Evolutionary conservation across 2,329 filamentous ascomycete genomes (phyloP).

Genomic region (Elsinoe perseae): DNA sequence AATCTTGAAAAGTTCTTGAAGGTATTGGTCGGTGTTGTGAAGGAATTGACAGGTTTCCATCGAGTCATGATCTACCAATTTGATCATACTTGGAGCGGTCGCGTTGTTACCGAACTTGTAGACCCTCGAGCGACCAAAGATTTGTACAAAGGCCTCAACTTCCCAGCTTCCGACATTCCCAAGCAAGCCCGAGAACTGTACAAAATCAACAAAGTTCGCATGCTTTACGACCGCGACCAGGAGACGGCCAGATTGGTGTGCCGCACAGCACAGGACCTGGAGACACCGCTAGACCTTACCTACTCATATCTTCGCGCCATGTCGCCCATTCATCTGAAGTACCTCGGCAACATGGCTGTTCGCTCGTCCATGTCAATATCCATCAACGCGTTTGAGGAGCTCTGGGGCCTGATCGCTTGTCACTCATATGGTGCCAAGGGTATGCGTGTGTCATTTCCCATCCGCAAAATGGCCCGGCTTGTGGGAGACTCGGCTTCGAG

Average conservation of each 20-base stretch:
- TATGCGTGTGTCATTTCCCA: constrained; percentile 87
- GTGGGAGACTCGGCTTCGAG: constrained; percentile 78
- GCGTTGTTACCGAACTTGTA: constrained; percentile 79
- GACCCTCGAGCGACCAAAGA: constrained; percentile 73
- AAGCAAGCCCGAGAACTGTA: constrained; percentile 83
- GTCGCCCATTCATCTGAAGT: constrained; percentile 84
- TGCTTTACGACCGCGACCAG: constrained; percentile 78
- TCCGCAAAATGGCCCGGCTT: constrained; percentile 83
- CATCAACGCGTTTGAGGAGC: constrained; percentile 73
- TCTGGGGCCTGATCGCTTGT: constrained; percentile 84
- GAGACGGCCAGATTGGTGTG: constrained; percentile 76
- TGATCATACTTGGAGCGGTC: constrained; percentile 71
- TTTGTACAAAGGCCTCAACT: constrained; percentile 78
- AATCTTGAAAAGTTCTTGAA: constrained; percentile 69
- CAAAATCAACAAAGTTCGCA: constrained; percentile 78
- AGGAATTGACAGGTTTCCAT: constrained; percentile 84
- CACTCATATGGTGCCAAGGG: constrained; percentile 70
- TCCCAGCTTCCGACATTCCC: constrained; percentile 80
- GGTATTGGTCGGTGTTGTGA: constrained; percentile 74
- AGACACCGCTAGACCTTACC: constrained; percentile 70
- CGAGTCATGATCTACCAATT: constrained; percentile 93
- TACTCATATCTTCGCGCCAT: constrained; percentile 80
- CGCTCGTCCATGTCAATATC: constrained; percentile 94
- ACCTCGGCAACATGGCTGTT: constrained; percentile 79
- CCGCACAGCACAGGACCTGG: constrained; percentile 63